phyloP scores from a whole-genome alignment of 192 early-diverging fungal genomes.

The Martensiomyces pterosporus region DNA sequence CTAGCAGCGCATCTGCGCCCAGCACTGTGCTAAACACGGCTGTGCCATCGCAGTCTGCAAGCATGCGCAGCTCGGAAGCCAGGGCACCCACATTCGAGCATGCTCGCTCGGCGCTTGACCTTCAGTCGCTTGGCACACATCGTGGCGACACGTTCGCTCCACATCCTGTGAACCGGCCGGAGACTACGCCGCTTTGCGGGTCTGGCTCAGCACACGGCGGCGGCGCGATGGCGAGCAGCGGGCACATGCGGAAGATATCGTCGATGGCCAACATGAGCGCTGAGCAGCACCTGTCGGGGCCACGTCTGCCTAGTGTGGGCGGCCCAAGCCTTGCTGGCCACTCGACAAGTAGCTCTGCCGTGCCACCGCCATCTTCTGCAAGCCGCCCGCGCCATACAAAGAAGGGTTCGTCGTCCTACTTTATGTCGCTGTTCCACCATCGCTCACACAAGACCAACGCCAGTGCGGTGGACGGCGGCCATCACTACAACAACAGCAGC shows the following conservation, averaged over 20 bases:
- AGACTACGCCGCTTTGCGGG: no score
- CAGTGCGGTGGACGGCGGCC: background rate
- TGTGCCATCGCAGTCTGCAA: slow-evolving; percentile 27
- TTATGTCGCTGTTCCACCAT: slow-evolving; percentile 42
- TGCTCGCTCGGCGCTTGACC: slow-evolving; percentile 35
- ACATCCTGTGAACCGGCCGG: no score
- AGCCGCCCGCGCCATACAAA: slow-evolving; percentile 20
- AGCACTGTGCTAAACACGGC: slow-evolving; percentile 7
- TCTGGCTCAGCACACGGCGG: background rate
- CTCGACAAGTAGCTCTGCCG: background rate
- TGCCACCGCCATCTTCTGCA: background rate
- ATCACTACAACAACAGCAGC: background rate
- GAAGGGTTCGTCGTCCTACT: slow-evolving; percentile 47
- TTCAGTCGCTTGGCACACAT: slow-evolving; percentile 9
- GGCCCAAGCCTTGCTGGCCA: no score
- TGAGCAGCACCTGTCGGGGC: background rate
- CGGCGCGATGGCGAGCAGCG: background rate
- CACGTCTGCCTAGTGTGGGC: no score
- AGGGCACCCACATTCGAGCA: slow-evolving; percentile 16
- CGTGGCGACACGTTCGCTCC: background rate
- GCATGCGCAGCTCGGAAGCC: slow-evolving; percentile 28
- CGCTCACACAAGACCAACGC: slow-evolving; percentile 28
- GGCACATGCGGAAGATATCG: background rate
- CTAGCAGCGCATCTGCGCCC: background rate
- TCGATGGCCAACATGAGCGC: background rate